Evolutionary conservation across 352 stramenopile species (phyloP).

Genomic region (Pythium grandisporangium): DNA sequence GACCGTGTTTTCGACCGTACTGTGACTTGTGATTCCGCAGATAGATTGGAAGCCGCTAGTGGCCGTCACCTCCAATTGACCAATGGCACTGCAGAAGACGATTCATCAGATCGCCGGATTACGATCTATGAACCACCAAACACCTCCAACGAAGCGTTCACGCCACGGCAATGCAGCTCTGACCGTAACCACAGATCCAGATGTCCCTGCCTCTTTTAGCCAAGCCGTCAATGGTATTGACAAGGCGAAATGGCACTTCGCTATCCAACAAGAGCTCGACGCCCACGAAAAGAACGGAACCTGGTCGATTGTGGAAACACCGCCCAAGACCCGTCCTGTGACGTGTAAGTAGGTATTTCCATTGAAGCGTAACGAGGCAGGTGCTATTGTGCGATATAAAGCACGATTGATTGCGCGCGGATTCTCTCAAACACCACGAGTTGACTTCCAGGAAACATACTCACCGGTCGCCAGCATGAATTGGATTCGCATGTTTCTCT

Average conservation of each 20-base stretch:
- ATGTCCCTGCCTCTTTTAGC: neutral
- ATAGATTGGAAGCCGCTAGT: too few species aligned
- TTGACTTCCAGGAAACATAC: slow-evolving; percentile 26
- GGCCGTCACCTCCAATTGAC: neutral
- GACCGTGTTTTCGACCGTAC: neutral
- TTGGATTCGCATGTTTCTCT: slow-evolving; percentile 16
- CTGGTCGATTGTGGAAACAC: neutral
- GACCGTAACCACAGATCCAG: neutral
- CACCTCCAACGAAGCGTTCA: neutral
- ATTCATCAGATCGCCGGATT: neutral
- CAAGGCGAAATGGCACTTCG: neutral
- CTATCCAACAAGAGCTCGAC: neutral
- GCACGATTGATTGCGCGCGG: slow-evolving; percentile 19
- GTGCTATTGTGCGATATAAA: slow-evolving; percentile 21
- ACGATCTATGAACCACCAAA: neutral
- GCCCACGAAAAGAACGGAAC: neutral
- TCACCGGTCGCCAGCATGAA: slow-evolving; percentile 24
- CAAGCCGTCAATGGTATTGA: neutral
- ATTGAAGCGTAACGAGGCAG: slow-evolving; percentile 21
- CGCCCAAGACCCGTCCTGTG: slow-evolving; percentile 6
- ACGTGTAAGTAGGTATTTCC: slow-evolving; percentile 23
- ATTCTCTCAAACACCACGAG: slow-evolving; percentile 17
- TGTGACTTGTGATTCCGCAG: too few species aligned
- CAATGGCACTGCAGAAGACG: neutral
- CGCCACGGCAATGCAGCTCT: neutral